Base-by-base conservation (phyloP, 441 rosid genomes). In the Metrosideros polymorpha region DNA sequence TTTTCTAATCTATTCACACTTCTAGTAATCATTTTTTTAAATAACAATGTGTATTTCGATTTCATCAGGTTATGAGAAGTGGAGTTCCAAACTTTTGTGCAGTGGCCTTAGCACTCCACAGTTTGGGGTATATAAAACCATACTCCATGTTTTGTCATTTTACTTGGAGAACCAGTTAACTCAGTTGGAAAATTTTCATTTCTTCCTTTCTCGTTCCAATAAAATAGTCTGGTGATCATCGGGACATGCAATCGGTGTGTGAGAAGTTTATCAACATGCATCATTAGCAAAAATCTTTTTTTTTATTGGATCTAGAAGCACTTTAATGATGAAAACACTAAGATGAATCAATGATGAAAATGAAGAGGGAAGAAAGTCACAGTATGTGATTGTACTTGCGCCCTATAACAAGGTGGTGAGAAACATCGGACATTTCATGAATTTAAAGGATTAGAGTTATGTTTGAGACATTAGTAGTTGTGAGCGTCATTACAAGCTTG, bases 41-140 rank as follows among this genome's bases (percentile, higher is more conserved):
- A 82, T 82, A 82, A 35, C 15, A 50, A 51, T 17, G 24, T 89
- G 7, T 84, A 83, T 86, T 89, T 83, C 57, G 90, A 71, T 82
- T 32, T 83, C 30, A 55, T 49, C 57, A 97, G 99, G 99, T 96
- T 85, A 93, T 93, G 88, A 93, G 95, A 90, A 96, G 99, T 89
- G 98, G 89, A 61, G 27, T 96, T 82, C 99, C 99, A 9, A 96
- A 96, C 93, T 96, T 94, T 86, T 95, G 96, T 90, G 98, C 98
- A 13, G 97, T 96, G 90, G 96, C 99, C 82, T 82, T 95, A 52
- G 97, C 99, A 82, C 96, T 96, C 83, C 88, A 85, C 83, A 96
- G 94, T 55, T 53, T 88, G 84, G 89, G 89, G 89, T 88, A 88
- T 75, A 29, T 51, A 82, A 14, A 51, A 29, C n/a, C 4, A 0